Evolutionary conservation across 2,329 filamentous ascomycete genomes (phyloP).

Genomic region (Arthrobotrys entomopaga): DNA sequence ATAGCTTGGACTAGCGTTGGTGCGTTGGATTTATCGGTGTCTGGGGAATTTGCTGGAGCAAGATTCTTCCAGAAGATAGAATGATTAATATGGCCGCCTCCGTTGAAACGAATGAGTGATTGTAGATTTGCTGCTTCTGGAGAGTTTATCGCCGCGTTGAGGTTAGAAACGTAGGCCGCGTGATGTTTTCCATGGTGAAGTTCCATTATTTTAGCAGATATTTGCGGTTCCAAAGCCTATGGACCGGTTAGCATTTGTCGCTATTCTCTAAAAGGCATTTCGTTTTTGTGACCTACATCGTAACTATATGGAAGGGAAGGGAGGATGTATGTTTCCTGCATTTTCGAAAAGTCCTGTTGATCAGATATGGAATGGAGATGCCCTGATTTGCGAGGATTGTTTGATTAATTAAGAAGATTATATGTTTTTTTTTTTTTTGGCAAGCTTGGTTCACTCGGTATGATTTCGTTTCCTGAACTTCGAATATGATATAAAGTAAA

Average conservation of each 20-base stretch:
- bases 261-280: constrained; percentile 1
- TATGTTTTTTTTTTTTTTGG: too few species aligned
- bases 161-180: constrained; percentile 79
- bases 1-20: constrained; percentile 73
- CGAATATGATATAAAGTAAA: background rate
- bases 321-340: constrained; percentile 67
- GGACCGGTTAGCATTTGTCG: background rate
- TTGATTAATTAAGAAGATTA: too few species aligned
- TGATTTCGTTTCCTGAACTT: background rate
- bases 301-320: constrained; percentile 76
- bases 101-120: constrained; percentile 79
- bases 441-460: background rate
- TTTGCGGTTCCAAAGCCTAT: constrained; percentile 76
- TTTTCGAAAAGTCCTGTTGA: background rate
- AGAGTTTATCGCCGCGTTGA: constrained; percentile 72
- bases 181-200: constrained; percentile 83
- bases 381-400: too few species aligned
- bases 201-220: constrained; percentile 82
- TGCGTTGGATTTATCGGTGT: constrained; percentile 69
- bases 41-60: constrained; percentile 69
- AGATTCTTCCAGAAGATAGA: constrained; percentile 91
- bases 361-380: too few species aligned
- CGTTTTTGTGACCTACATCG: constrained; percentile 68
- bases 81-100: constrained; percentile 93
- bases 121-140: constrained; percentile 36